Conservation (phyloP, 1,139 yeast genomes). For the Tardiomyces blankii region DNA sequence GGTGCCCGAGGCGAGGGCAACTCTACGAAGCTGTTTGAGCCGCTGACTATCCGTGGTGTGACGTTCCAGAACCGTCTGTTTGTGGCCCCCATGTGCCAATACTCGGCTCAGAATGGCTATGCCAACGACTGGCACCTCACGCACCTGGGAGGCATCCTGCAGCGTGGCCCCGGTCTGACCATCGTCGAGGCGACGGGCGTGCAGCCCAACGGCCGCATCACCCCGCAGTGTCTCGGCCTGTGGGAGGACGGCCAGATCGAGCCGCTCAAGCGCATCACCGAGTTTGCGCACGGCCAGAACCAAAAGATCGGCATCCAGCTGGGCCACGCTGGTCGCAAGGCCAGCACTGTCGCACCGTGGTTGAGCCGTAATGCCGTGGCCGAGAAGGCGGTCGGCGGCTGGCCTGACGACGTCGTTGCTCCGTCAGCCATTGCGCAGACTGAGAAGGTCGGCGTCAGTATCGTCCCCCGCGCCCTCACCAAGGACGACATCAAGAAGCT, state of each 20-base stretch:
- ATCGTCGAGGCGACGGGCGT: slow-evolving; percentile 44
- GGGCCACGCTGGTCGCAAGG: slow-evolving; percentile 49
- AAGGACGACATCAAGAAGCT: slow-evolving; percentile 32
- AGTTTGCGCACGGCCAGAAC: slow-evolving; percentile 44
- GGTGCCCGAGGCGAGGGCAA: slow-evolving; percentile 14
- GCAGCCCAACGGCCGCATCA: slow-evolving; percentile 29
- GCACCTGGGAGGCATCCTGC: slow-evolving; percentile 19
- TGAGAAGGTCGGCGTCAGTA: slow-evolving; percentile 14
- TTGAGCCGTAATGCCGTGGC: slow-evolving; percentile 6
- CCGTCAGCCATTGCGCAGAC: slow-evolving; percentile 40
- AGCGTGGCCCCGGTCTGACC: slow-evolving; percentile 42
- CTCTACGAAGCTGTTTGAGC: slow-evolving; percentile 30
- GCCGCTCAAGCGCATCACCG: slow-evolving; percentile 38
- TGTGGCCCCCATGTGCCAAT: slow-evolving; percentile 53
- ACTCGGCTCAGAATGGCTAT: slow-evolving; percentile 33
- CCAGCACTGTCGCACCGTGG: slow-evolving; percentile 30
- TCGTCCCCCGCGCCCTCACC: slow-evolving; percentile 29
- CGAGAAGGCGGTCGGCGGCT: slow-evolving; percentile 29
- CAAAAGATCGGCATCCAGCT: slow-evolving; percentile 42
- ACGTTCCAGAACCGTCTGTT: slow-evolving; percentile 37
- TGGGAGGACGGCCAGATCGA: slow-evolving; percentile 41
- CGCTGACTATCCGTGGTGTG: slow-evolving; percentile 29
- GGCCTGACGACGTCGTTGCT: slow-evolving; percentile 34
- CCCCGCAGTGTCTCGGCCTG: slow-evolving; percentile 40
- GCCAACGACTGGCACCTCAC: slow-evolving; percentile 34